A percentile compares a stretch with the other conserved stretches of the same genome.
phyloP scores from a whole-genome alignment of 1,139 yeast species.

The Sugiyamaella novakii region DNA sequence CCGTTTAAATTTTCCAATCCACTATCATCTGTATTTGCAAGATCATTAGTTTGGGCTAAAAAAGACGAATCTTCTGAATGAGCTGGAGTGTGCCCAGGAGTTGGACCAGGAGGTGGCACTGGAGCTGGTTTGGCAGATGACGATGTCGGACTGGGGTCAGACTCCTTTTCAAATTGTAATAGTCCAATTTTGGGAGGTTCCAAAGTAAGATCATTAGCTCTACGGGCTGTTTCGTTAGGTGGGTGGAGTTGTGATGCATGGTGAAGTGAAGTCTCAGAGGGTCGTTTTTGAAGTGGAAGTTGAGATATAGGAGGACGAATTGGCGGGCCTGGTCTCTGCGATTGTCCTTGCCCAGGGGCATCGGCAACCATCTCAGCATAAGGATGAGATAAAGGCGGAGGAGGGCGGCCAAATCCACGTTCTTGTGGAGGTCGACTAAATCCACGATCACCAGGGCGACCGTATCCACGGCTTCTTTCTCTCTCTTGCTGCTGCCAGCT shows the following conservation, averaged over 20 bases:
- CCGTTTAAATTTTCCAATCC: conserved; percentile 5
- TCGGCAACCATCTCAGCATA: conserved; percentile 7
- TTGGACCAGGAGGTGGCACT: conserved; percentile 13
- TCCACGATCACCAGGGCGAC: conserved; percentile 7
- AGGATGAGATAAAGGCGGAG: conserved; percentile 1
- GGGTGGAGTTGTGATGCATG: too few relatives aligned
- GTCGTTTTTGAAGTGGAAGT: background rate
- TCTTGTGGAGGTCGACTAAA: conserved; percentile 11
- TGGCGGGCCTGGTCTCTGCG: background rate
- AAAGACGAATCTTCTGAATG: conserved; percentile 9
- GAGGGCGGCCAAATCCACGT: conserved; percentile 8
- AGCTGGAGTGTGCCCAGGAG: conserved; percentile 8
- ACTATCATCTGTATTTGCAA: conserved; percentile 12
- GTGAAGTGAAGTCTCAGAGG: conserved; percentile 2
- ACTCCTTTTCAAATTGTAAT: conserved; percentile 11
- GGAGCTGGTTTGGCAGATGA: conserved; percentile 7
- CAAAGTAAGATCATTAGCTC: background rate
- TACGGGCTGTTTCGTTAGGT: too few relatives aligned
- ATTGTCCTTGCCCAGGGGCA: background rate
- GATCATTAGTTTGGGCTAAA: conserved; percentile 2
- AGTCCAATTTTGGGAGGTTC: conserved; percentile 13
- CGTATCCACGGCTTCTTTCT: conserved; percentile 4
- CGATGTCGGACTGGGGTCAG: background rate
- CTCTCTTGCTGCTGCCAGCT: conserved; percentile 10
- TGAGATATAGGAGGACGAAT: background rate